Conservation (phyloP, 192 early-diverging fungal genomes). For the Linderina pennispora region DNA sequence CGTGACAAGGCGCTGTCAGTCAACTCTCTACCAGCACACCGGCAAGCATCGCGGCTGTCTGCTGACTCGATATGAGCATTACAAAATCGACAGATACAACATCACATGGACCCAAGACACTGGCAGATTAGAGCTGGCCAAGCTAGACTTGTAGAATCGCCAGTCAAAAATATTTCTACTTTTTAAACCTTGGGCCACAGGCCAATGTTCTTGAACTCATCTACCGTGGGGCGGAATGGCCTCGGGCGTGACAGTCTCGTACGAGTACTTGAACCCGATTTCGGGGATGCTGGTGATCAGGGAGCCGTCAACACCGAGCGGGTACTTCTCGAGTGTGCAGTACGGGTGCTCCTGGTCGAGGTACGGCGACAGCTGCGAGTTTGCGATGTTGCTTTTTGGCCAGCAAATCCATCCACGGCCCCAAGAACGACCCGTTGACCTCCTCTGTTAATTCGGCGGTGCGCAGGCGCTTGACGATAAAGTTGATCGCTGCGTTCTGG, state of each 20-base stretch:
- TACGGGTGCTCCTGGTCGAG: conserved; percentile 87
- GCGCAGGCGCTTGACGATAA: conserved; percentile 55
- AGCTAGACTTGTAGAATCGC: too few relatives aligned
- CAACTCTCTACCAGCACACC: conserved; percentile 25
- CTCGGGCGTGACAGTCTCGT: conserved; percentile 61
- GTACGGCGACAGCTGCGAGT: conserved; percentile 89
- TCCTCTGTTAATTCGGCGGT: conserved; percentile 83
- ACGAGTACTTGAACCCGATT: conserved; percentile 54
- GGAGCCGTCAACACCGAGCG: conserved; percentile 76
- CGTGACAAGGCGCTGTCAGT: conserved; percentile 32
- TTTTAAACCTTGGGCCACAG: conserved; percentile 66
- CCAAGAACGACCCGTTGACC: conserved; percentile 88
- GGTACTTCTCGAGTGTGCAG: conserved; percentile 56
- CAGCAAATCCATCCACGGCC: conserved; percentile 87
- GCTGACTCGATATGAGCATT: conserved; percentile 34
- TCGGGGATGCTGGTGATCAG: conserved; percentile 67
- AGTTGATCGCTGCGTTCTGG: conserved; percentile 34
- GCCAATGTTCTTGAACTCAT: conserved; percentile 71
- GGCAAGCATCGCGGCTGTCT: conserved; percentile 21
- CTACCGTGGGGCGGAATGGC: conserved; percentile 66
- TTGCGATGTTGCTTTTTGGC: conserved; percentile 58
- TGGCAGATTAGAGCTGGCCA: too few relatives aligned
- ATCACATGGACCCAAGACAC: too few relatives aligned
- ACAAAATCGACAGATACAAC: conserved; percentile 25
- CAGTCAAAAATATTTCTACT: background rate